Percentiles rank a stretch among this genome's conserved stretches.
Evolutionary conservation across 305 asterid genomes (phyloP).

Genomic region (Solanum hybrid): DNA sequence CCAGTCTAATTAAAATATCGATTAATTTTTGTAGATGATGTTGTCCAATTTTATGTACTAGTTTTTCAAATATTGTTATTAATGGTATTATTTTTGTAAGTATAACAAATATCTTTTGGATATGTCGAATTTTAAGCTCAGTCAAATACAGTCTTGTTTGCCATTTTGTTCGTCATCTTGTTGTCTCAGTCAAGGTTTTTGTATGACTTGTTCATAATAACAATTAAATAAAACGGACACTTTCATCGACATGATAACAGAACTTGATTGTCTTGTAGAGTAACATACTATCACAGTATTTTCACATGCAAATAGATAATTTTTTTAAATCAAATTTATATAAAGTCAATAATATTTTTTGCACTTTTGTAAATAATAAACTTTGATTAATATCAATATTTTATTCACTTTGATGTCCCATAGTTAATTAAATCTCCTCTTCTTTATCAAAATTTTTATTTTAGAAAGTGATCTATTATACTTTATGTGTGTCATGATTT

Average conservation of each 20-base stretch:
- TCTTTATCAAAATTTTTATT: too few species aligned
- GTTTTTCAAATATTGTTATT: background rate
- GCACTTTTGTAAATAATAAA: background rate
- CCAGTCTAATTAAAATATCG: background rate
- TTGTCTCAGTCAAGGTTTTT: background rate
- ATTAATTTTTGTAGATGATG: background rate
- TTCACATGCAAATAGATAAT: background rate
- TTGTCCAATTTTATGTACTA: background rate
- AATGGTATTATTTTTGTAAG: background rate
- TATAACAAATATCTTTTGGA: background rate
- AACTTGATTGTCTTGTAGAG: background rate
- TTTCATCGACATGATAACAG: background rate
- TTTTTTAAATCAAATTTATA: background rate
- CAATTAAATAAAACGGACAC: background rate
- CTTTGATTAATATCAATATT: background rate
- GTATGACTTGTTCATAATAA: background rate
- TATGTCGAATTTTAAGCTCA: background rate
- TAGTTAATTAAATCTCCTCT: background rate
- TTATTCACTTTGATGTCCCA: background rate
- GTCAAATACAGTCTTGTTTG: background rate
- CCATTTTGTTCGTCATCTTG: background rate
- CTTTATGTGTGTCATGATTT: background rate
- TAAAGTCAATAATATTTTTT: background rate
- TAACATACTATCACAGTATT: background rate
- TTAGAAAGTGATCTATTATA: background rate